Base-by-base conservation (phyloP, 2,329 filamentous ascomycete genomes). In the Ophiostoma montium region DNA sequence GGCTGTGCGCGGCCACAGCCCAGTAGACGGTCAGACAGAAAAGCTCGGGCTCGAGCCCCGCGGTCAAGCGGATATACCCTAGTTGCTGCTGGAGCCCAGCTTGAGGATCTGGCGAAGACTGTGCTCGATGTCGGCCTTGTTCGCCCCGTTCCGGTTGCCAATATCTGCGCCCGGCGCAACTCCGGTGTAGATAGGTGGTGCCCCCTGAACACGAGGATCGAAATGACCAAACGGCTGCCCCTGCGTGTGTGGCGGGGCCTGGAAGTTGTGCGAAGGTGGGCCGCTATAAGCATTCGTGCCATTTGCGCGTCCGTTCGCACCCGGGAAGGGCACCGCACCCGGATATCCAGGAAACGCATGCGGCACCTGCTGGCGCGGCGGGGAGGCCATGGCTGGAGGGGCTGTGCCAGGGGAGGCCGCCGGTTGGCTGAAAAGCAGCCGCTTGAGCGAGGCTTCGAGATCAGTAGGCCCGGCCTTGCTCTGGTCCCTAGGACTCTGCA, bases 91-190 rank as follows among this genome's bases (percentile, higher is more conserved):
- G 16, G 56, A 52, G 32, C 53, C 57, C 35, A 63, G 54, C 52
- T 76, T 76, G 52, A 78, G 63, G 48, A 76, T 69, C 51, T 71
- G 68, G 44, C 73, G 68, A 50, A 78, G 68, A 54, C 67, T 67
- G 46, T 75, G 69, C 56, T 78, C 74, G 67, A 77, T 72, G 11
- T 66, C 65, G 41, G 68, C 59, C 35, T 30, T 27, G 23, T 11
- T 33, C 13, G 31, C 4, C 23, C 23, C 31, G 31, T 42, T 42
- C 39, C 21, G 23, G 39, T 9, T 42, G 3, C 23, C 23, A 27
- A 27, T 4, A 8, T 27, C 23, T 27, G 23, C 23, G 23, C 23
- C 23, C 23, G 23, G 23, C 4, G 23, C 23, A 27, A 27, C 23
- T 8, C 23, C 23, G 39, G n/a, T 42, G 23, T 30, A 42, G 16